A percentile compares a stretch with the other conserved stretches of the same genome.
phyloP scores from a whole-genome alignment of 2,329 filamentous ascomycete genomes.

The Stagonosporopsis vannaccii region DNA sequence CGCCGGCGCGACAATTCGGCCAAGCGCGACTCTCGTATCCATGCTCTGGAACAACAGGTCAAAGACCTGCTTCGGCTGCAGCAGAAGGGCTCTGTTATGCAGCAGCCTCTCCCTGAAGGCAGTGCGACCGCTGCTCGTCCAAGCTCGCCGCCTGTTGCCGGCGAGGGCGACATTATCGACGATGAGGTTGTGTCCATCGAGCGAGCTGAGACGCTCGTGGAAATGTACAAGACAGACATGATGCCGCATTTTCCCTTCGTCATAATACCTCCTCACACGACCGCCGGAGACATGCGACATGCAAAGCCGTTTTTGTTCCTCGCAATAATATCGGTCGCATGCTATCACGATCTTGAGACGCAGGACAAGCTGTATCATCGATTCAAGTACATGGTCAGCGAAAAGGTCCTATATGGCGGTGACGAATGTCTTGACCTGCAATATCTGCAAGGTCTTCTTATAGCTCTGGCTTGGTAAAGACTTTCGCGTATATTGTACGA shows the following conservation, averaged over 20 bases:
- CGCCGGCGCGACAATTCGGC: slow-evolving; percentile 47
- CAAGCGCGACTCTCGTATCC: slow-evolving; percentile 49
- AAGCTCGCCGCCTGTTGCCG: slow-evolving; percentile 19
- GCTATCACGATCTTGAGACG: slow-evolving; percentile 43
- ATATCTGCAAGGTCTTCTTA: slow-evolving; percentile 39
- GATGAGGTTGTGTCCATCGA: slow-evolving; percentile 38
- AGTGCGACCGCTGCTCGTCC: slow-evolving; percentile 10
- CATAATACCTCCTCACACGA: slow-evolving; percentile 35
- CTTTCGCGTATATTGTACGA: neutral
- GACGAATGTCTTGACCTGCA: slow-evolving; percentile 36
- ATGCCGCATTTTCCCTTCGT: slow-evolving; percentile 51
- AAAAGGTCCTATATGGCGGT: slow-evolving; percentile 41
- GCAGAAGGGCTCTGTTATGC: slow-evolving; percentile 23
- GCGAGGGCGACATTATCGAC: slow-evolving; percentile 39
- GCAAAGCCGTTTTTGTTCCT: slow-evolving; percentile 42
- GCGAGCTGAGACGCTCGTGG: slow-evolving; percentile 36
- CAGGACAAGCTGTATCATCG: slow-evolving; percentile 45
- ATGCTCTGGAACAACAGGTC: slow-evolving; percentile 49
- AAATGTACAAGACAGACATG: slow-evolving; percentile 46
- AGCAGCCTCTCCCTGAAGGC: slow-evolving; percentile 32
- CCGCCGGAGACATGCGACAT: slow-evolving; percentile 35
- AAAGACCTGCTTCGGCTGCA: slow-evolving; percentile 37
- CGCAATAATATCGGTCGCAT: slow-evolving; percentile 36
- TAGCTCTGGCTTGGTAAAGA: slow-evolving; percentile 40
- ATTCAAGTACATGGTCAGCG: slow-evolving; percentile 40